These are phyloP conservation scores for Yamadazyma trypodendri DNA, from an alignment of 1,139 yeast genomes.

Conservation along the genomic window DNA sequence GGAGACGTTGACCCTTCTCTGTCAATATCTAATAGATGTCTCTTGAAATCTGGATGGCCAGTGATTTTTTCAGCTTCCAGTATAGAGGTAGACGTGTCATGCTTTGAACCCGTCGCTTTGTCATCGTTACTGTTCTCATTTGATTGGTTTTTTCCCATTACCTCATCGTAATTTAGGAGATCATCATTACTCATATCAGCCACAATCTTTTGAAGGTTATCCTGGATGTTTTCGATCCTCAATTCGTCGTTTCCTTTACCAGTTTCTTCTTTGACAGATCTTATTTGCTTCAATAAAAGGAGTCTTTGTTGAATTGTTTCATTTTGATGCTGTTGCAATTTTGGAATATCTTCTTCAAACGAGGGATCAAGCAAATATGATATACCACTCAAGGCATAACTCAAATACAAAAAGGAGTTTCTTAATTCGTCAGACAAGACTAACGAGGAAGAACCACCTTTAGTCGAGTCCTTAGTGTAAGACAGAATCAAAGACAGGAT, in stretches of 20 bases:
- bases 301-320: conserved; percentile 39
- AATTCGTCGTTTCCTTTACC: conserved; percentile 27
- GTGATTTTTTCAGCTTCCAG: conserved; percentile 5
- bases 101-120: conserved; percentile 5
- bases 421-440: conserved; percentile 49
- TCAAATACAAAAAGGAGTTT: conserved; percentile 54
- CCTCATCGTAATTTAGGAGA: conserved; percentile 6
- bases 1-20: conserved; percentile 15
- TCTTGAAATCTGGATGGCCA: conserved; percentile 9
- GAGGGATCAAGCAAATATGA: conserved; percentile 74
- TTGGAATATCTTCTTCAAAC: conserved; percentile 47
- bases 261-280: conserved; percentile 22
- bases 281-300: conserved; percentile 31
- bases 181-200: conserved; percentile 32
- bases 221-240: conserved; percentile 32
- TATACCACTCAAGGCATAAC: conserved; percentile 71
- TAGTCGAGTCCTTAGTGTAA: conserved; percentile 18
- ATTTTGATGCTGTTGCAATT: conserved; percentile 28
- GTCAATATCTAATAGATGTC: conserved; percentile 14
- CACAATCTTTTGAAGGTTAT: conserved; percentile 37
- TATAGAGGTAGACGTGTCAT: conserved; percentile 1
- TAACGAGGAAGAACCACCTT: conserved; percentile 21
- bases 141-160: conserved; percentile 17
- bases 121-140: conserved; percentile 17
- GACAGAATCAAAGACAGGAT: conserved; percentile 39